Percentiles rank a stretch among this genome's conserved stretches.
phyloP scores from a whole-genome alignment of 139 green algal genomes.

The Chlamydomonas sp. region DNA sequence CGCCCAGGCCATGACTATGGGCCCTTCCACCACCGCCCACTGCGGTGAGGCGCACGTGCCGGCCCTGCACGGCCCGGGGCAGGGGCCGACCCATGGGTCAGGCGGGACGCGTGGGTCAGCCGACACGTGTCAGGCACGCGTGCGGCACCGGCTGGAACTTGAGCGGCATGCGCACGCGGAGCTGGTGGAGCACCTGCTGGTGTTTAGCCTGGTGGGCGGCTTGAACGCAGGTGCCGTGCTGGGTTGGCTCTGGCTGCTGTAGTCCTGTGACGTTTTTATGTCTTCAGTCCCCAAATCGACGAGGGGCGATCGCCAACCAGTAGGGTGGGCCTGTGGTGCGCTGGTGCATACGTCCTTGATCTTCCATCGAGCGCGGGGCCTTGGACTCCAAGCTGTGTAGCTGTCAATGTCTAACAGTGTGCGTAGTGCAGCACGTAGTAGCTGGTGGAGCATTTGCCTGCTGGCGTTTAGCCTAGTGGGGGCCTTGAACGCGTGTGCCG shows the following conservation, averaged over 20 bases:
- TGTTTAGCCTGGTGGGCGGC: constrained; percentile 82
- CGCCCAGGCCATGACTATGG: constrained; percentile 58
- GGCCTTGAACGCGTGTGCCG: too few relatives aligned
- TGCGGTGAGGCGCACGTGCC: neutral
- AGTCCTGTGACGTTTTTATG: neutral
- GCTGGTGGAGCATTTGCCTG: too few relatives aligned
- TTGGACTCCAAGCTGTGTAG: too few relatives aligned
- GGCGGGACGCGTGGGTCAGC: neutral
- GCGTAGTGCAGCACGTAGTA: too few relatives aligned
- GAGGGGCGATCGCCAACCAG: too few relatives aligned
- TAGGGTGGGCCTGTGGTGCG: too few relatives aligned
- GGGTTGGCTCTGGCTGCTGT: constrained; percentile 69
- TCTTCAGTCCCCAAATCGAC: too few relatives aligned
- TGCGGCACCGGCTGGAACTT: neutral
- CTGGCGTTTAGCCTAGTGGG: too few relatives aligned
- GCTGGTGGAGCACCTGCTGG: constrained; percentile 66
- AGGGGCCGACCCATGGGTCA: neutral
- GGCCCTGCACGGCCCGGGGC: neutral
- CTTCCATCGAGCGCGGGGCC: too few relatives aligned
- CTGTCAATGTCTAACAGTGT: too few relatives aligned
- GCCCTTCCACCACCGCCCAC: neutral
- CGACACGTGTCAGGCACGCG: neutral
- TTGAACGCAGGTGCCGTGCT: constrained; percentile 73
- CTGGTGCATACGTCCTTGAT: too few relatives aligned
- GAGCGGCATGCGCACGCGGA: constrained; percentile 2